Conservation (phyloP, 805 yeast genomes). For the Candida chilensis region DNA sequence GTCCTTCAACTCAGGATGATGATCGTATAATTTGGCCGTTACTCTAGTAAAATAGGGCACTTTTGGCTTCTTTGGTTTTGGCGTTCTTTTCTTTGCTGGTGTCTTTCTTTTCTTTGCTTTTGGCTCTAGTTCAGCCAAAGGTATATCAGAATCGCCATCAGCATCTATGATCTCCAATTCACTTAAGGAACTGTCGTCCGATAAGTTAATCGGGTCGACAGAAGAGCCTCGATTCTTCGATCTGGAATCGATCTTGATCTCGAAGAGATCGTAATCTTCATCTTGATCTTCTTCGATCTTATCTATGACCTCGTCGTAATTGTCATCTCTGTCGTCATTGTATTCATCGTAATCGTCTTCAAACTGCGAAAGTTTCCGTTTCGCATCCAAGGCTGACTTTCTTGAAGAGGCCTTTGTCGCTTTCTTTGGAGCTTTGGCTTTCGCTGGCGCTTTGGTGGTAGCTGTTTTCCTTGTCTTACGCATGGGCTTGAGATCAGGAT, state of each 20-base stretch:
- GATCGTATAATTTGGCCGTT: conserved; percentile 57
- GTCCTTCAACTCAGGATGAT: conserved; percentile 70
- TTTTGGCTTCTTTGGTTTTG: conserved; percentile 38
- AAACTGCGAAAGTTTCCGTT: conserved; percentile 9
- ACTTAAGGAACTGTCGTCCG: not conserved
- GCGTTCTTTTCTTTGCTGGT: conserved; percentile 10
- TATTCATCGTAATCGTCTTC: conserved; percentile 24
- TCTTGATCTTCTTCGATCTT: conserved; percentile 3
- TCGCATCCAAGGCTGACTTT: conserved; percentile 12
- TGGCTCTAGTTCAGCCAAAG: conserved; percentile 2
- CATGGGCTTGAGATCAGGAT: conserved; percentile 17
- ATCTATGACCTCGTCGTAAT: conserved; percentile 2
- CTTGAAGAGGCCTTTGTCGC: conserved; percentile 8
- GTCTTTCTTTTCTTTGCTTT: conserved; percentile 9
- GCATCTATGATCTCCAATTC: conserved; percentile 5
- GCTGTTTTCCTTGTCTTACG: no score
- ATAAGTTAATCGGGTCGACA: not conserved
- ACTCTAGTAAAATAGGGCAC: conserved; percentile 61
- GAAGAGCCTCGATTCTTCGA: conserved; percentile 1
- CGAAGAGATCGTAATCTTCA: conserved; percentile 1
- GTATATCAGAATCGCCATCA: conserved; percentile 7
- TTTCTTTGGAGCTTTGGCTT: conserved; percentile 5
- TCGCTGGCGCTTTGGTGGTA: conserved; percentile 10
- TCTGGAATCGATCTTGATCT: conserved; percentile 1
- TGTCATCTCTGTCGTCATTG: not conserved